phyloP scores from a whole-genome alignment of 768 basidiomycete genomes.

The Amanita muscaria region DNA sequence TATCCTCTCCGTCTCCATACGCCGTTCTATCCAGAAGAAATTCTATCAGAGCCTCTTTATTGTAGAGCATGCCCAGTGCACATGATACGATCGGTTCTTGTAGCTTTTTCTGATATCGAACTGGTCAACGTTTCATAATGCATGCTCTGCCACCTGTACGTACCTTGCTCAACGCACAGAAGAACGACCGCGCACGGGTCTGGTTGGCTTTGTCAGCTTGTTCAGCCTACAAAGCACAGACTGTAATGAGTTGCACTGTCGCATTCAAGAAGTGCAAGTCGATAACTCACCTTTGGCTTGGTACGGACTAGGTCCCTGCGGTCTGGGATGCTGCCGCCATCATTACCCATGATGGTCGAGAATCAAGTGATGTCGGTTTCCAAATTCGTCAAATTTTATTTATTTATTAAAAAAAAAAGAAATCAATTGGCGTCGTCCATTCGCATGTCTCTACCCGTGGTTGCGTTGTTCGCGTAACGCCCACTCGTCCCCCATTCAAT shows the following conservation, averaged over 20 bases:
- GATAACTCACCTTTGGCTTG: constrained; percentile 51
- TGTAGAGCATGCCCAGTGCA: constrained; percentile 89
- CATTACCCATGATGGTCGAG: constrained; percentile 61
- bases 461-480: too few species aligned
- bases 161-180: constrained; percentile 94
- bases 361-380: constrained; percentile 8
- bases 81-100: constrained; percentile 88
- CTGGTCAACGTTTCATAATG: too few species aligned
- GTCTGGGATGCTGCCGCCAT: constrained; percentile 84
- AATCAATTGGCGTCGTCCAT: too few species aligned
- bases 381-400: too few species aligned
- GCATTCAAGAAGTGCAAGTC: constrained; percentile 1
- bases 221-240: constrained; percentile 50
- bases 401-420: too few species aligned
- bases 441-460: too few species aligned
- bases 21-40: constrained; percentile 74
- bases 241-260: background rate
- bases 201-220: constrained; percentile 90
- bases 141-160: too few species aligned
- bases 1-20: constrained; percentile 86
- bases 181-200: constrained; percentile 80
- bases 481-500: too few species aligned
- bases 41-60: constrained; percentile 90
- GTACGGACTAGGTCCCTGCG: constrained; percentile 68
- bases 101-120: constrained; percentile 79